These are phyloP conservation scores for Thelephora ganbajun DNA, from an alignment of 768 basidiomycete species.

Conservation along the genomic window DNA sequence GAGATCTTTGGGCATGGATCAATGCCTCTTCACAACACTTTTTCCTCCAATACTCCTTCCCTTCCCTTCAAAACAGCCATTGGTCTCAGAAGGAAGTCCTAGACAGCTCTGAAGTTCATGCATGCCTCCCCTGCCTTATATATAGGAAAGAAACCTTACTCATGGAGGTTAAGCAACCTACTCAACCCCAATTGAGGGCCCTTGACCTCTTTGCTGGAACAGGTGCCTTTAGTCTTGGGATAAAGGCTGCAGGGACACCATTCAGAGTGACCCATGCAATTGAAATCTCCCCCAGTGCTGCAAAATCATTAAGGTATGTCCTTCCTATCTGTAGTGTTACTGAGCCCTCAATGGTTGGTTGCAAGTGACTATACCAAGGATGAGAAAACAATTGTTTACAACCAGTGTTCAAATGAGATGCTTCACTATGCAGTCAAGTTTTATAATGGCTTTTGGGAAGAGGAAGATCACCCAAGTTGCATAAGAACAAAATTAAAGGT, in stretches of 20 bases:
- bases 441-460: conserved; percentile 11
- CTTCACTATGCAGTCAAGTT: conserved; percentile 44
- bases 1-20: conserved; percentile 31
- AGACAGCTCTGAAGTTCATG: conserved; percentile 11
- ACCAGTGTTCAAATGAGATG: conserved; percentile 57
- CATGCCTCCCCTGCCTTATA: conserved; percentile 32
- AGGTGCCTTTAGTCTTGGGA: conserved; percentile 49
- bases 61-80: conserved; percentile 16
- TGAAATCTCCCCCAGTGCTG: conserved; percentile 68
- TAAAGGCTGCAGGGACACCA: conserved; percentile 35
- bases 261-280: conserved; percentile 49
- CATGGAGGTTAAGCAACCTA: conserved; percentile 12
- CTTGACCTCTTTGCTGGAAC: conserved; percentile 31
- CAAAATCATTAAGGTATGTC: conserved; percentile 44
- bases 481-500: conserved; percentile 19
- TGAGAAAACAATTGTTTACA: conserved; percentile 38
- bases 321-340: conserved; percentile 1
- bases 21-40: conserved; percentile 41
- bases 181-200: conserved; percentile 14
- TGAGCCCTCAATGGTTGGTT: too few species aligned
- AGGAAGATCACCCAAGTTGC: too few species aligned
- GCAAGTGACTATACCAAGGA: conserved; percentile 16
- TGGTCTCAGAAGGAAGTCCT: too few species aligned
- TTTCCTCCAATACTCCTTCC: conserved; percentile 39
- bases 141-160: conserved; percentile 18